These are phyloP conservation scores for Plasmodium berghei DNA, from an alignment of 169 alveolate genomes.

Conservation along the genomic window DNA sequence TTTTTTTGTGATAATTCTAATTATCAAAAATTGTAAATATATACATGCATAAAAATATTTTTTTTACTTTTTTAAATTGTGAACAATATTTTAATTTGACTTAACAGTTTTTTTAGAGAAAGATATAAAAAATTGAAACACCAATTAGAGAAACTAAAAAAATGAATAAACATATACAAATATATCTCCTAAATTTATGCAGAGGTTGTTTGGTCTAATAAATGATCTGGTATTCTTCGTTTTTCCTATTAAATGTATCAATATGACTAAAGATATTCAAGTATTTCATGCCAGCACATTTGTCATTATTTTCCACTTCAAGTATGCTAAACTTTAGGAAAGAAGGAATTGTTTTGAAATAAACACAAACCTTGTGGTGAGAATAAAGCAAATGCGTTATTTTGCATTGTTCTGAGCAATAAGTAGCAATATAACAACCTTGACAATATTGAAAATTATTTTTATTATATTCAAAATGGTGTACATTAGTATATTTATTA, in stretches of 20 bases:
- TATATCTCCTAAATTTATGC: not conserved
- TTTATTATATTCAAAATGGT: constrained; percentile 45
- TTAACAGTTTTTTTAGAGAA: no score
- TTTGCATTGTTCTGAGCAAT: constrained; percentile 65
- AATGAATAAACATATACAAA: not conserved
- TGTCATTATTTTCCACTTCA: not conserved
- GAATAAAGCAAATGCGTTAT: constrained; percentile 49
- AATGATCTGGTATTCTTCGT: constrained; percentile 46
- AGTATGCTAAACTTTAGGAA: constrained; percentile 40
- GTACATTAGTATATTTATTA: constrained; percentile 46
- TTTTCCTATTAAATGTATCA: constrained; percentile 45
- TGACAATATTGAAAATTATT: constrained; percentile 58
- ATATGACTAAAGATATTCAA: constrained; percentile 54
- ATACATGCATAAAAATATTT: not conserved
- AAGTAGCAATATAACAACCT: constrained; percentile 67
- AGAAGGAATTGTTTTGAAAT: constrained; percentile 53
- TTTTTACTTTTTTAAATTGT: not conserved
- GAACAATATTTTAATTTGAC: no score
- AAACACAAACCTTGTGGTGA: constrained; percentile 63
- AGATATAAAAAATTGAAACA: not conserved
- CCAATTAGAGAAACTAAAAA: not conserved
- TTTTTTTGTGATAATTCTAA: not conserved
- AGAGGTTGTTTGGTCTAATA: constrained; percentile 7
- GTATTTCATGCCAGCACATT: constrained; percentile 21
- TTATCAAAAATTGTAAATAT: not conserved